Base-by-base conservation (phyloP, 495 filamentous ascomycete species). In the Podospora comata region DNA sequence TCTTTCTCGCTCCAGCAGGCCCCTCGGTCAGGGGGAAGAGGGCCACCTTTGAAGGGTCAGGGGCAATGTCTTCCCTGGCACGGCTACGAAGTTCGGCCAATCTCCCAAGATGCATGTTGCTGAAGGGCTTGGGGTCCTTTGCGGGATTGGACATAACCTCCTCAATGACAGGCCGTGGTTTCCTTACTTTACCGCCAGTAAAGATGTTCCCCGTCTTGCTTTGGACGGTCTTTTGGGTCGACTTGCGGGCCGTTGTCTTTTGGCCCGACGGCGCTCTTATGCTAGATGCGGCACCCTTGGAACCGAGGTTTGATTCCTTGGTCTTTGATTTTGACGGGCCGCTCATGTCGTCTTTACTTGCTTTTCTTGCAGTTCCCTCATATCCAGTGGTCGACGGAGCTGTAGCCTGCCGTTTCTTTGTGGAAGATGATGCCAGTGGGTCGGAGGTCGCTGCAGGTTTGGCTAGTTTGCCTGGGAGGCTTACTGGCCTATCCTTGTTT, bases 61-160 rank as follows among this genome's bases (percentile, higher is more conserved):
- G 73, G 4, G 76, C 60, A 16, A 68, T n/a, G 30, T 78, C 75
- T 62, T 77, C 75, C 57, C 65, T 78, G 5, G 66, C 68, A n/a
- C 75, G 71, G 6, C 66, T 65, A 15, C 58, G 6, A 9, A 70
- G 56, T 60, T 77, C 65, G 13, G 75, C 73, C 55, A 71, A 2
- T 54, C 76, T 72, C 15, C 57, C 48, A 15, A 64, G n/a, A 9
- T 69, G 68, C 26, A 54, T 30, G 13, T 67, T 71, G 5, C 6
- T 28, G 27, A 82, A 82, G 3, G 69, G 63, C 60, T 79, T 79
- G 3, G 73, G 74, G 1, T 69, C 64, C 39, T 74, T 79, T 4
- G 75, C 71, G 28, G 77, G 68, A 61, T 81, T 79, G 23, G 68
- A 72, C 72, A 81, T 77, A 7, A 39, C 66, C 16, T 77, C 75